These are phyloP conservation scores for Lanzia echinophila DNA, from an alignment of 2,329 filamentous ascomycete species.

Conservation along the genomic window DNA sequence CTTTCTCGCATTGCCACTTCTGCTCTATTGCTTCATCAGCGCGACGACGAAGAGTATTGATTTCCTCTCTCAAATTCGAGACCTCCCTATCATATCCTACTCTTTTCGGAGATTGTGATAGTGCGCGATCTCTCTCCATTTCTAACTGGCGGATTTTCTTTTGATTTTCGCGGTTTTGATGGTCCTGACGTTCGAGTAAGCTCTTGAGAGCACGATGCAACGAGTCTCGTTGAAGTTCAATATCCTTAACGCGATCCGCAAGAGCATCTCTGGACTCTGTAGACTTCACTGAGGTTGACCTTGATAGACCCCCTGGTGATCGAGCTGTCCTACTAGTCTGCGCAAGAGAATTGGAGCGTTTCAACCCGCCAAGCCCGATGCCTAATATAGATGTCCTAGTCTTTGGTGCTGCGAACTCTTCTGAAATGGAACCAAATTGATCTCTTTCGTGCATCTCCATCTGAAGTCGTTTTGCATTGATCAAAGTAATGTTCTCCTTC, in stretches of 20 bases:
- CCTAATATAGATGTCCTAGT: conserved; percentile 13
- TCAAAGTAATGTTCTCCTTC: conserved; percentile 52
- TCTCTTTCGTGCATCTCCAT: conserved; percentile 38
- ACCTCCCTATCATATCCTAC: conserved; percentile 83
- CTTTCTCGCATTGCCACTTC: conserved; percentile 94
- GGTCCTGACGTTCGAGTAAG: conserved; percentile 76
- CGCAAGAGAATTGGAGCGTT: conserved; percentile 62
- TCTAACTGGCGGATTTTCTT: conserved; percentile 76
- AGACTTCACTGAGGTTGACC: conserved; percentile 47
- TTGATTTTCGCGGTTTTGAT: conserved; percentile 74
- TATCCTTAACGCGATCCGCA: conserved; percentile 78
- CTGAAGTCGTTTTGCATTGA: conserved; percentile 42
- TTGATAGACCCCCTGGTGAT: conserved; percentile 41
- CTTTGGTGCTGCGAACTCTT: conserved; percentile 39
- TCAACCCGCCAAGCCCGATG: conserved; percentile 37
- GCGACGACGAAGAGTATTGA: conserved; percentile 74
- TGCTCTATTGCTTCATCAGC: conserved; percentile 92
- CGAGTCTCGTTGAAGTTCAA: conserved; percentile 89
- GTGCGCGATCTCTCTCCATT: conserved; percentile 66
- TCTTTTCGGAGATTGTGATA: conserved; percentile 62
- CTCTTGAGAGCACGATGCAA: conserved; percentile 81
- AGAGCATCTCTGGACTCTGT: conserved; percentile 56
- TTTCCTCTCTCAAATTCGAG: conserved; percentile 69
- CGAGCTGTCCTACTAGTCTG: conserved; percentile 15
- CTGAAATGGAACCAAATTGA: conserved; percentile 53